These are phyloP conservation scores for Fomitopsis schrenkii DNA, from an alignment of 1,284 basidiomycete genomes.

Conservation along the genomic window DNA sequence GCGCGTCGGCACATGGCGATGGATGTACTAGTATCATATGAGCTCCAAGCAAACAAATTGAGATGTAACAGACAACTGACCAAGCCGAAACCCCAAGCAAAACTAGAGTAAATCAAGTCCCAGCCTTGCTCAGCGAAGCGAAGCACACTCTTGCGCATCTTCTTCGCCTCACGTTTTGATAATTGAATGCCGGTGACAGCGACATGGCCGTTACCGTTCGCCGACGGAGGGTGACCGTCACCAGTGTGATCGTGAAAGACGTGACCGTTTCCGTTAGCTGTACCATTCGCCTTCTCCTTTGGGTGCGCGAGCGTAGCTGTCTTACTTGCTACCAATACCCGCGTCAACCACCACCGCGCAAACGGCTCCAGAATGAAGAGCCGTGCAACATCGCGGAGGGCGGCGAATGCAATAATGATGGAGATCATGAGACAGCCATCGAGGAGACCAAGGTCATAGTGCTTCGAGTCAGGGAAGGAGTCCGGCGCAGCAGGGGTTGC, in stretches of 20 bases:
- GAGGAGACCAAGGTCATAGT: slow-evolving; percentile 67
- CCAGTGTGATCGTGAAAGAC: slow-evolving; percentile 9
- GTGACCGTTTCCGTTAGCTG: slow-evolving; percentile 19
- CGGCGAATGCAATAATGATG: slow-evolving; percentile 74
- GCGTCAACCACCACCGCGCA: slow-evolving; percentile 66
- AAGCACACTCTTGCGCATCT: slow-evolving; percentile 67
- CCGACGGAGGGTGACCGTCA: slow-evolving; percentile 17
- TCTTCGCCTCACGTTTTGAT: slow-evolving; percentile 39
- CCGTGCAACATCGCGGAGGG: slow-evolving; percentile 73
- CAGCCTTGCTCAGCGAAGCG: slow-evolving; percentile 96
- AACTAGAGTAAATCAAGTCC: slow-evolving; percentile 77
- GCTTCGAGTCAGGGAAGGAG: slow-evolving; percentile 61
- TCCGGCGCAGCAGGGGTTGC: slow-evolving; percentile 51
- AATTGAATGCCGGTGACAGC: slow-evolving; percentile 13
- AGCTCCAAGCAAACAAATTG: slow-evolving; percentile 7
- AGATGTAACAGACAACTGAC: slow-evolving; percentile 49
- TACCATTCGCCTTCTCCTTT: slow-evolving; percentile 31
- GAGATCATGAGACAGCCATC: slow-evolving; percentile 73
- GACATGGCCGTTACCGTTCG: slow-evolving; percentile 27
- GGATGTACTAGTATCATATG: slow-evolving; percentile 61
- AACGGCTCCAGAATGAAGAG: slow-evolving; percentile 75
- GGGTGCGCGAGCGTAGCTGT: slow-evolving; percentile 24
- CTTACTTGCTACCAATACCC: slow-evolving; percentile 36
- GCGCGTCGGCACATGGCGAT: slow-evolving; percentile 67
- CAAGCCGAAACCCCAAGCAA: slow-evolving; percentile 76